Conservation (phyloP, 352 stramenopile genomes). For the Globisporangium orthogonon region DNA sequence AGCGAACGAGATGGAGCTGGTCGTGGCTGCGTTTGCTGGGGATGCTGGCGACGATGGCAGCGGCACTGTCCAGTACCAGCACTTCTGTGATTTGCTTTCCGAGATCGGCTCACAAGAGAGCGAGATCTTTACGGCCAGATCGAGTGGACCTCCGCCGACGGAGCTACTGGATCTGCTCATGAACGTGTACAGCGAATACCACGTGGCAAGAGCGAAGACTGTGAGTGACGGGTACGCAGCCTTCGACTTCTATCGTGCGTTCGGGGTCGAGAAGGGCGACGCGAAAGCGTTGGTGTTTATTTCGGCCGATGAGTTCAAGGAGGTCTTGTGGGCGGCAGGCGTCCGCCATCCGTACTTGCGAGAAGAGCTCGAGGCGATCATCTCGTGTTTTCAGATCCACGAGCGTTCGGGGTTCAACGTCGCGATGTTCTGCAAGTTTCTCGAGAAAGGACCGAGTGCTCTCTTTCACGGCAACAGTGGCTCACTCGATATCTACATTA, state of each 20-base stretch:
- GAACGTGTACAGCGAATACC: constrained; percentile 35
- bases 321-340: constrained; percentile 58
- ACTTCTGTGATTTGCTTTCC: constrained; percentile 54
- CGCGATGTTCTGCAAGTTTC: constrained; percentile 42
- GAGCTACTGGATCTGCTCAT: constrained; percentile 51
- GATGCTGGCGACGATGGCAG: constrained; percentile 6
- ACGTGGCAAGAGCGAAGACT: constrained; percentile 17
- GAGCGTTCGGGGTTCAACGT: constrained; percentile 41
- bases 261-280: constrained; percentile 29
- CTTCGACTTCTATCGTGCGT: constrained; percentile 42
- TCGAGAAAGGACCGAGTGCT: constrained; percentile 38
- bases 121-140: constrained; percentile 14
- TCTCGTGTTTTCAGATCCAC: constrained; percentile 43
- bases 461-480: constrained; percentile 35
- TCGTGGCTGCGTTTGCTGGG: constrained; percentile 37
- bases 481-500: constrained; percentile 48
- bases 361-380: constrained; percentile 57
- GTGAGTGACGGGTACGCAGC: constrained; percentile 17
- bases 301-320: constrained; percentile 56
- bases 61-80: constrained; percentile 34
- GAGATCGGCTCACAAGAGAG: constrained; percentile 33
- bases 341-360: constrained; percentile 61
- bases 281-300: constrained; percentile 28
- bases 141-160: constrained; percentile 19
- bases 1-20: constrained; percentile 28